Evolutionary conservation across 148 eudicot species (phyloP).

Genomic region (Suaeda aralocaspica): DNA sequence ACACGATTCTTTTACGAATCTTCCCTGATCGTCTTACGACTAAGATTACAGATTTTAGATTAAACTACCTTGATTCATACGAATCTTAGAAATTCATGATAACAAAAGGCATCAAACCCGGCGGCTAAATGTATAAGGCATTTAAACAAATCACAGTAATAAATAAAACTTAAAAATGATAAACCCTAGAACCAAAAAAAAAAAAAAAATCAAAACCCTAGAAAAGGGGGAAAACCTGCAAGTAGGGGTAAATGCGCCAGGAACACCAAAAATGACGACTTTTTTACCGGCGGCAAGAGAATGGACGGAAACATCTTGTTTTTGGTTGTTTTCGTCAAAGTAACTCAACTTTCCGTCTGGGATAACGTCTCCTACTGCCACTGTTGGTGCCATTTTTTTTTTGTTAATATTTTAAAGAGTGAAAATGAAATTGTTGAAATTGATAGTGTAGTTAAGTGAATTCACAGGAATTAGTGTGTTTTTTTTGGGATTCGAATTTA

Average conservation of each 20-base stretch:
- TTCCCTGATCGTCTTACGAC: too few relatives aligned
- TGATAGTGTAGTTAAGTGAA: too few relatives aligned
- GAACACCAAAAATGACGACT: constrained; percentile 58
- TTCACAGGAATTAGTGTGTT: too few relatives aligned
- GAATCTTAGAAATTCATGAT: too few relatives aligned
- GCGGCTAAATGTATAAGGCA: too few relatives aligned
- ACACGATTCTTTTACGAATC: too few relatives aligned
- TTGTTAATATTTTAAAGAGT: too few relatives aligned
- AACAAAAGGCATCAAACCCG: too few relatives aligned
- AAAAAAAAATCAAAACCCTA: not conserved
- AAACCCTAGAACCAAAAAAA: not conserved
- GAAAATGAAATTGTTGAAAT: too few relatives aligned
- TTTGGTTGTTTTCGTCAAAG: constrained; percentile 50
- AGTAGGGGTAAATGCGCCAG: constrained; percentile 91
- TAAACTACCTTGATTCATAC: too few relatives aligned
- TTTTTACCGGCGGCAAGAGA: constrained; percentile 69
- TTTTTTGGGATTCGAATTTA: too few relatives aligned
- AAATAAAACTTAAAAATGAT: not conserved
- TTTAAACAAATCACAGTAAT: not conserved
- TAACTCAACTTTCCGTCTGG: constrained; percentile 59
- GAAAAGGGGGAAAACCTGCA: constrained; percentile 48
- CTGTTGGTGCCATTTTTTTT: constrained; percentile 43
- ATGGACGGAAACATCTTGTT: constrained; percentile 41
- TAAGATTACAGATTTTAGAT: too few relatives aligned
- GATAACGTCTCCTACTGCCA: constrained; percentile 43